Evolutionary conservation across 176 grass and related monocot genomes (phyloP), one percentile per base, ranked within the genome.

Genomic region (Tuctoria greenei): DNA sequence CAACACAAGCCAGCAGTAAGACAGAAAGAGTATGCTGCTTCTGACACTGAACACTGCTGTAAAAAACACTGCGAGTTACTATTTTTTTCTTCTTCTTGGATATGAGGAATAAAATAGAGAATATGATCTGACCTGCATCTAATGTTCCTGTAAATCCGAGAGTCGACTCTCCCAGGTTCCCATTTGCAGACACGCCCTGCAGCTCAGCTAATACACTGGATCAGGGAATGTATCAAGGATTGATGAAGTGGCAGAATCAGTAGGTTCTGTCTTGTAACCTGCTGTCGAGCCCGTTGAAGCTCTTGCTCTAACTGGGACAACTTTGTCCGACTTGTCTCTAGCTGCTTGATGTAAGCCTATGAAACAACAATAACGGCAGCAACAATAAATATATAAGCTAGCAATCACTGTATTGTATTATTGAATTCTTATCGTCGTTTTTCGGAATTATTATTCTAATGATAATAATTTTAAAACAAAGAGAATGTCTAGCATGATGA

Each of bases 321-420:
- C 80, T 95, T 99, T 43, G 95, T 73, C 41, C 96, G 89, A 73
- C 96, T 99, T 38, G 96, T 77, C 80, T 99, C 96, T 8, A 99
- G 70, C 54, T 99, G 96, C 56, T 99, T 89, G 88, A 99, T 89
- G 65, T 99, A 99, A 67, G 87, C 96, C 96, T 99, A 21, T 50
- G n/a, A 12, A 39, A 31, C 31, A 78, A 80, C 59, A 67, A 28
- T 2, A 77, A 38, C 66, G 79, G 28, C 5, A 44, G 24, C n/a
- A 44, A 10, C 44, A 38, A 16, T n/a, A 17, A 76, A 40, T 23
- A 51, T 0, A 1, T 20, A 17, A 14, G 4, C 15, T 31, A 12
- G 16, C 18, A 18, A 45, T 21, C 9, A 55, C 20, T n/a, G n/a
- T n/a, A n/a, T n/a, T n/a, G n/a, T n/a, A n/a, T n/a, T n/a, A n/a